Base-by-base conservation (phyloP, 2,329 filamentous ascomycete genomes). In the Aspergillus novoparasiticus region DNA sequence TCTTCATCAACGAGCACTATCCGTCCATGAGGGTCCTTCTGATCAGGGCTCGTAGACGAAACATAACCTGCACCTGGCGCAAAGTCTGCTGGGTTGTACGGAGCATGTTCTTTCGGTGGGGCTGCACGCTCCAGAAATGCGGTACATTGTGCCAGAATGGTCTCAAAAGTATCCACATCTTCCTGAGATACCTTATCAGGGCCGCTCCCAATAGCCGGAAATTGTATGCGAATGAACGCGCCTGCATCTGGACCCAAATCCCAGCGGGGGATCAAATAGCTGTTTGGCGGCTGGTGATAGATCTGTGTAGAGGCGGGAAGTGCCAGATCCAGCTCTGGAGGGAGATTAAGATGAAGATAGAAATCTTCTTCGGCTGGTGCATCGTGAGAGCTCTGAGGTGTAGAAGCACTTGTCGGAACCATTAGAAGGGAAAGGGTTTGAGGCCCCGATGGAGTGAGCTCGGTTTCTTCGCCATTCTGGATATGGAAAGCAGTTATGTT, bases 1-100 rank as follows among this genome's bases (percentile, higher is more conserved):
- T 98, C 94, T 78, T 99, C 95, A 73, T 99, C 93, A 19, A 99
- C 84, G 11, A 99, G 85, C 6, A 99, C 94, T 70, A 97, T 94
- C 76, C 95, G 89, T 19, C 94, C 92, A 41, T 86, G 76, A 77
- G 76, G 4, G 57, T 75, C 73, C n/a, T 66, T 67, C 30, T 74
- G 72, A n/a, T 72, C 67, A 48, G 63, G 61, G n/a, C 69, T 68
- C 12, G 71, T 68, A 12, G 78, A 71, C 9, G 80, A 81, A 14
- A 87, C 88, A 73, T 96, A 96, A 0, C 83, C 93, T 78, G 96
- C 88, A 16, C 94, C 93, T 0, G 92, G 90, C 39, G 86, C 88
- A 78, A 90, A 98, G 69, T 90, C 85, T 28, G 88, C 87, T 0
- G 94, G 94, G 74, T 97, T 94, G 79, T 98, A 98, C 1, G 76